A percentile compares a stretch with the other conserved stretches of the same genome.
Conservation (phyloP, 192 early-diverging fungal species). For the Allomyces arbusculus region DNA sequence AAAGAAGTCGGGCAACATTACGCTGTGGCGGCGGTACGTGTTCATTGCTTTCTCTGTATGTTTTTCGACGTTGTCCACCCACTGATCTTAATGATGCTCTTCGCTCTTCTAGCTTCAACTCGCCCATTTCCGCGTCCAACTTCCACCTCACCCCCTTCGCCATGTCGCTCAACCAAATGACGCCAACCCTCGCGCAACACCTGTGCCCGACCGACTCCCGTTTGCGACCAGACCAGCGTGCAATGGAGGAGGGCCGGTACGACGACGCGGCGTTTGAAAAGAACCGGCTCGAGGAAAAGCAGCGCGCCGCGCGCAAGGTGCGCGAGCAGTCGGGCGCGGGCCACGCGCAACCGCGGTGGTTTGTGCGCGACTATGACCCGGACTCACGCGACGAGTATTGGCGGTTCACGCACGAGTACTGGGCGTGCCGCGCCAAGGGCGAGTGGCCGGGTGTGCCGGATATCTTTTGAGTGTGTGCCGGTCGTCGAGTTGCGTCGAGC, state of each 20-base stretch:
- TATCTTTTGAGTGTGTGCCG: not conserved
- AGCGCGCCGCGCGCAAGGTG: constrained; percentile 35
- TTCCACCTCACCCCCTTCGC: constrained; percentile 64
- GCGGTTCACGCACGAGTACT: constrained; percentile 48
- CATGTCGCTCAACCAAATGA: constrained; percentile 51
- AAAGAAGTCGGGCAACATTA: not conserved
- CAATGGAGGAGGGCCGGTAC: constrained; percentile 66
- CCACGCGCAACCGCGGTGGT: constrained; percentile 50
- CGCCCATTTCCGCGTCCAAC: constrained; percentile 8
- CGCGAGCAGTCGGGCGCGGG: constrained; percentile 35
- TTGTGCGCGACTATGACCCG: constrained; percentile 37
- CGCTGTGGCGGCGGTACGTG: not conserved
- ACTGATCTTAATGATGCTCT: too few species aligned
- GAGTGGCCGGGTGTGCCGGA: constrained; percentile 2
- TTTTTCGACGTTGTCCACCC: too few species aligned
- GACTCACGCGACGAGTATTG: constrained; percentile 48
- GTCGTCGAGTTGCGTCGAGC: too few species aligned
- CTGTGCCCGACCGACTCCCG: constrained; percentile 66
- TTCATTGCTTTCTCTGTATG: not conserved
- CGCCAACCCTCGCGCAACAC: constrained; percentile 25
- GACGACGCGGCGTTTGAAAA: constrained; percentile 55
- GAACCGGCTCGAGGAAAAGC: constrained; percentile 50
- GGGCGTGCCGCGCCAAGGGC: constrained; percentile 35
- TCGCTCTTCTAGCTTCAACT: not conserved
- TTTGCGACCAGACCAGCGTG: constrained; percentile 63